Percentiles rank a stretch among this genome's conserved stretches.
phyloP scores from a whole-genome alignment of 345 rosid genomes.

The Draba incana region DNA sequence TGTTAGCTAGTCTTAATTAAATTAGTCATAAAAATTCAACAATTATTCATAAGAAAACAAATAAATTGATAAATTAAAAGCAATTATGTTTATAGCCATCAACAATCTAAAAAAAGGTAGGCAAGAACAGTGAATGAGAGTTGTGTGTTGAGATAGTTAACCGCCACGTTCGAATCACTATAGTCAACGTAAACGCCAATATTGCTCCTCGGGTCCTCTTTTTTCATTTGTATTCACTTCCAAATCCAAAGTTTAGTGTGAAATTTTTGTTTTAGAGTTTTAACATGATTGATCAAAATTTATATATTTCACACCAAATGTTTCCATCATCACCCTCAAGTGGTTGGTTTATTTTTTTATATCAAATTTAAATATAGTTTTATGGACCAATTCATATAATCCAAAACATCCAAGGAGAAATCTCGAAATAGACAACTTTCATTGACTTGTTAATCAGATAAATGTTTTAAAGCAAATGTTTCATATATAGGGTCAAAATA shows the following conservation, averaged over 20 bases:
- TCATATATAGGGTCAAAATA: background rate
- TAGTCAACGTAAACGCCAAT: conserved; percentile 24
- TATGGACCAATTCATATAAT: background rate
- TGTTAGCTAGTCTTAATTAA: conserved; percentile 30
- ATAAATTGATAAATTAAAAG: background rate
- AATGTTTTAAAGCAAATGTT: background rate
- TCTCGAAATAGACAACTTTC: background rate
- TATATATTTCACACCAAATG: no score
- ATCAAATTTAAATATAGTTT: background rate
- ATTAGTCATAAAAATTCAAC: background rate
- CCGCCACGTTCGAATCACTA: conserved; percentile 26
- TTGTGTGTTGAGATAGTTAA: conserved; percentile 13
- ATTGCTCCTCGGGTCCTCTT: background rate
- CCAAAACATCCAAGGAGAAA: background rate
- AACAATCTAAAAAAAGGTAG: conserved; percentile 12
- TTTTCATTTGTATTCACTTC: background rate
- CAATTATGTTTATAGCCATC: conserved; percentile 24
- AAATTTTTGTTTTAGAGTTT: no score
- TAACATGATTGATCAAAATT: no score
- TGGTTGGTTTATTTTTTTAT: background rate
- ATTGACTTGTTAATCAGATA: background rate
- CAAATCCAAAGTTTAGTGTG: background rate
- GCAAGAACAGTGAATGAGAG: conserved; percentile 34
- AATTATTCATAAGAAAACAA: conserved; percentile 19
- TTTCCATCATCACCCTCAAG: background rate